Evolutionary conservation across 2,329 filamentous ascomycete genomes (phyloP).

Genomic region (Mycosphaerelloides madeirae): DNA sequence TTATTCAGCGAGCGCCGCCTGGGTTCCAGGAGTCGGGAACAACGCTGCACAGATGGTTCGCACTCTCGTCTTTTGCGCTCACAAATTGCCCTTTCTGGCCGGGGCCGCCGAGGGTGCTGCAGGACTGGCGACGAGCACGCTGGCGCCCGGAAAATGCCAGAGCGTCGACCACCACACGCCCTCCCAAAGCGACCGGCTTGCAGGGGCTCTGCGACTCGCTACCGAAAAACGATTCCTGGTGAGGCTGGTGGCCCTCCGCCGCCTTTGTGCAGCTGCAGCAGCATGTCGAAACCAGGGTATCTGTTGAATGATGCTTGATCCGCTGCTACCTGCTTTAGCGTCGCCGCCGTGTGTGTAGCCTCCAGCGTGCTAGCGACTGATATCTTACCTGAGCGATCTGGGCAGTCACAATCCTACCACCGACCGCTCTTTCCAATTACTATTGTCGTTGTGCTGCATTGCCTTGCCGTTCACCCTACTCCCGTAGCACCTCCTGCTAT

Average conservation of each 20-base stretch:
- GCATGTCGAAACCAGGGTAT: slow-evolving; percentile 19
- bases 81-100: too few species aligned
- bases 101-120: too few species aligned
- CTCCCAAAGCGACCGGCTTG: slow-evolving; percentile 7
- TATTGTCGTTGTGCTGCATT: slow-evolving; percentile 14
- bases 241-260: slow-evolving; percentile 11
- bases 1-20: too few species aligned
- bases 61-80: too few species aligned
- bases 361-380: slow-evolving; percentile 3
- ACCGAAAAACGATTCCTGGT: slow-evolving; percentile 17
- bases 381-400: slow-evolving; percentile 17
- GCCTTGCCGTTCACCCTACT: slow-evolving; percentile 3
- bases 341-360: slow-evolving; percentile 16
- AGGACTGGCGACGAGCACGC: slow-evolving; percentile 4
- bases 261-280: slow-evolving; percentile 21
- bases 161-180: background rate
- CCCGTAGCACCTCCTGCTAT: slow-evolving; percentile 3
- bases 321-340: slow-evolving; percentile 20
- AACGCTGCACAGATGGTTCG: too few species aligned
- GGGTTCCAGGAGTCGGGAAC: too few species aligned
- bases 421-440: slow-evolving; percentile 16
- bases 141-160: slow-evolving; percentile 15
- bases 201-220: slow-evolving; percentile 18
- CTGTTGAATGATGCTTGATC: slow-evolving; percentile 16
- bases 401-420: slow-evolving; percentile 7